phyloP scores from a whole-genome alignment of 306 rosid species.

The Begonia masoniana region DNA sequence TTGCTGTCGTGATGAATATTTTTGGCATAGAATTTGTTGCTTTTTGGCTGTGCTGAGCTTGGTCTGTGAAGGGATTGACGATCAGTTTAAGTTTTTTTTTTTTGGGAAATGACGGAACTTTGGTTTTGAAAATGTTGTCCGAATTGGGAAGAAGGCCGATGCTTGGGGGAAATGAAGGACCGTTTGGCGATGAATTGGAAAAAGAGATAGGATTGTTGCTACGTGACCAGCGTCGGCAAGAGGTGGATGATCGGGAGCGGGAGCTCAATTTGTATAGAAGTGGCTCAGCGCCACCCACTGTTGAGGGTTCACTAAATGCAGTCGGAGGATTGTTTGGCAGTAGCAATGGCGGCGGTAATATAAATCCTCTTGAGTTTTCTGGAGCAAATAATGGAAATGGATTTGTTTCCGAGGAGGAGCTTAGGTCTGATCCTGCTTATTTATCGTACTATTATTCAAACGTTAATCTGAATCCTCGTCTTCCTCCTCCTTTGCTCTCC shows the following conservation, averaged over 20 bases:
- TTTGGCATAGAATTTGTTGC: slow-evolving; percentile 16
- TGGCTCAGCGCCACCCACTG: slow-evolving; percentile 85
- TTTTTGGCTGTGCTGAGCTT: slow-evolving; percentile 10
- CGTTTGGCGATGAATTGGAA: slow-evolving; percentile 75
- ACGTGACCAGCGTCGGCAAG: slow-evolving; percentile 58
- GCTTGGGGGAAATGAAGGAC: slow-evolving; percentile 57
- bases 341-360: slow-evolving; percentile 9
- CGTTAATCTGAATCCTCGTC: slow-evolving; percentile 70
- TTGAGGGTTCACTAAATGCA: slow-evolving; percentile 69
- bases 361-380: slow-evolving; percentile 28
- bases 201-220: slow-evolving; percentile 72
- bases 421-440: slow-evolving; percentile 83
- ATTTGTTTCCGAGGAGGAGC: slow-evolving; percentile 58
- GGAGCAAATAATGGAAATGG: slow-evolving; percentile 40
- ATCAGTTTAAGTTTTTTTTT: slow-evolving; percentile 11
- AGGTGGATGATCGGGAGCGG: slow-evolving; percentile 48
- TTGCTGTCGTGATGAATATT: slow-evolving; percentile 12
- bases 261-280: slow-evolving; percentile 60
- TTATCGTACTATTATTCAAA: slow-evolving; percentile 56
- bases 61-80: slow-evolving; percentile 4
- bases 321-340: slow-evolving; percentile 55
- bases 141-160: slow-evolving; percentile 69
- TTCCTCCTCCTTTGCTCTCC: slow-evolving; percentile 69
- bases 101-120: slow-evolving; percentile 8
- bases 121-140: slow-evolving; percentile 44